Percentiles rank a stretch among this genome's conserved stretches.
phyloP scores from a whole-genome alignment of 345 rosid genomes.

The Eucalyptus albens region DNA sequence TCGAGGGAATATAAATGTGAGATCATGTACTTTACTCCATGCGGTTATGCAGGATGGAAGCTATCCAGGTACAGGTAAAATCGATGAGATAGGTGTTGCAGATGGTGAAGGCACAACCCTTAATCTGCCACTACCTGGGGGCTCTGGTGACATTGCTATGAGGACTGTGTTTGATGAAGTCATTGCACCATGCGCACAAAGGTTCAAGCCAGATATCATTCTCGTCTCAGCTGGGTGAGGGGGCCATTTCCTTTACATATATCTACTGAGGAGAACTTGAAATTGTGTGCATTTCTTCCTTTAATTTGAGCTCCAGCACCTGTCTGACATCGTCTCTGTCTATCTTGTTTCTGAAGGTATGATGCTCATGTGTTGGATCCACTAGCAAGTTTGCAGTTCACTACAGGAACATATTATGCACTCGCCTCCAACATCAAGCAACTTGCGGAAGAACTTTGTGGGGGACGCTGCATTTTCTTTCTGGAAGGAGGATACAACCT shows the following conservation, averaged over 20 bases:
- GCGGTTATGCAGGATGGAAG: constrained; percentile 57
- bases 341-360: constrained; percentile 23
- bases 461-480: constrained; percentile 83
- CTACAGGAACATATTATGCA: constrained; percentile 76
- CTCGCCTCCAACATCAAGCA: constrained; percentile 64
- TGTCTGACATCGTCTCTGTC: background rate
- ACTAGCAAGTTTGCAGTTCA: constrained; percentile 70
- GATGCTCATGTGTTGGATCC: constrained; percentile 92
- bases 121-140: constrained; percentile 90
- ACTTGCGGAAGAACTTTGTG: constrained; percentile 74
- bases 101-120: constrained; percentile 85
- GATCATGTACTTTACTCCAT: background rate
- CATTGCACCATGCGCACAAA: constrained; percentile 76
- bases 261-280: background rate
- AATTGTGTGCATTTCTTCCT: background rate
- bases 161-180: constrained; percentile 77
- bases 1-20: background rate
- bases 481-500: constrained; percentile 97
- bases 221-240: constrained; percentile 98
- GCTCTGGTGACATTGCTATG: constrained; percentile 86
- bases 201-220: constrained; percentile 86
- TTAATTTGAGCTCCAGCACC: background rate
- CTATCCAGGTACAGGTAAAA: constrained; percentile 88
- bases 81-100: constrained; percentile 65
- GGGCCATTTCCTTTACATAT: background rate